Percentiles rank a stretch among this genome's conserved stretches.
Conservation (phyloP, 192 early-diverging fungal genomes). For the Funneliformis geosporum region DNA sequence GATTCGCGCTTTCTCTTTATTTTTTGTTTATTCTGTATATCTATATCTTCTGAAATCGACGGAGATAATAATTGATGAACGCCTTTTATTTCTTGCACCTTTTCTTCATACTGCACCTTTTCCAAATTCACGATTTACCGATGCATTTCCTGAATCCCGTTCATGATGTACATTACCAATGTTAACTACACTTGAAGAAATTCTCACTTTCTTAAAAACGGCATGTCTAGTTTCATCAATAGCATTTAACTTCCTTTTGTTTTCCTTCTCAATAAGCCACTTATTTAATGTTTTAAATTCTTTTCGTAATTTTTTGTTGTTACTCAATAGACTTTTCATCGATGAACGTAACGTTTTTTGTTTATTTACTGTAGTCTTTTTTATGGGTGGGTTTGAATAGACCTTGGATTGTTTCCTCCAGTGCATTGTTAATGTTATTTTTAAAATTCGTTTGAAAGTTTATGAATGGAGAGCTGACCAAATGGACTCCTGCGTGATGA, state of each 20-base stretch:
- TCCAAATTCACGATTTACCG: not conserved
- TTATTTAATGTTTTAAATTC: slow-evolving; percentile 19
- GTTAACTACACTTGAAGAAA: slow-evolving; percentile 25
- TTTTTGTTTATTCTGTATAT: no score
- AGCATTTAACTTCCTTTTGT: slow-evolving; percentile 22
- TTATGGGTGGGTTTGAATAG: no score
- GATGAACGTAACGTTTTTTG: no score
- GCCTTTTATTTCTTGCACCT: slow-evolving; percentile 15
- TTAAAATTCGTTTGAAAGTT: no score
- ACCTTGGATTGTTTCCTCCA: no score
- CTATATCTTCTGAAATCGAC: no score
- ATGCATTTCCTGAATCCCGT: not conserved
- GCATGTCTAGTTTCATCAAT: slow-evolving; percentile 8
- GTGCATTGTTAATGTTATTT: no score
- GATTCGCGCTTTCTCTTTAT: not conserved
- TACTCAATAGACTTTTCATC: slow-evolving; percentile 5
- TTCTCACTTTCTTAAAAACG: slow-evolving; percentile 21
- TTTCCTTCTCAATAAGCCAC: slow-evolving; percentile 24
- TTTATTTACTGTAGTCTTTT: no score
- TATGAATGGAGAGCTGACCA: no score
- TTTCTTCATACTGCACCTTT: slow-evolving; percentile 17
- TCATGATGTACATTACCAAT: not conserved
- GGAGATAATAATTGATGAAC: slow-evolving; percentile 17
- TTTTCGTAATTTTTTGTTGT: slow-evolving; percentile 21
- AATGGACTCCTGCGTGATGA: no score